Conservation (phyloP, 306 rosid genomes). For the Cucumis hystrix region DNA sequence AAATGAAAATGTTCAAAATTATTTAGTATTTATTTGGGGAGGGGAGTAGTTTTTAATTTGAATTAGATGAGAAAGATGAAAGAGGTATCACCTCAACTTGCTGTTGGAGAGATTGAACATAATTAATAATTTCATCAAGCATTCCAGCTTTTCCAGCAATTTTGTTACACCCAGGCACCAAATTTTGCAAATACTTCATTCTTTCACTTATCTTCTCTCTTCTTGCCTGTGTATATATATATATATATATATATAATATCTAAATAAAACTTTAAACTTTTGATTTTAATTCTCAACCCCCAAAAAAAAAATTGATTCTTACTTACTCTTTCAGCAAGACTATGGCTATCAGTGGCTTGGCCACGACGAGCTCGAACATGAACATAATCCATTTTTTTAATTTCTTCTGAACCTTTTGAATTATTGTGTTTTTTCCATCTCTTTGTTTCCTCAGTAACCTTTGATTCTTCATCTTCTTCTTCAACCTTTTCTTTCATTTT, state of each 20-base stretch:
- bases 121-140: conserved; percentile 94
- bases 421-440: conserved; percentile 38
- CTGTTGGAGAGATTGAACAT: conserved; percentile 79
- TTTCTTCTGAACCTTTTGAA: conserved; percentile 53
- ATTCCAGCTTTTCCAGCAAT: conserved; percentile 91
- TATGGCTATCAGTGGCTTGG: conserved; percentile 90
- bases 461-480: conserved; percentile 49
- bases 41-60: not conserved
- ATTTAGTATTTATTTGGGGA: too few species aligned
- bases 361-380: conserved; percentile 91
- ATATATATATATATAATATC: too few species aligned
- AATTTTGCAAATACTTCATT: conserved; percentile 85
- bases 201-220: conserved; percentile 90
- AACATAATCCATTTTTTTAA: conserved; percentile 58
- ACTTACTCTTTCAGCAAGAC: conserved; percentile 83
- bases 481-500: conserved; percentile 21
- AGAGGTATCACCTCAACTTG: conserved; percentile 46
- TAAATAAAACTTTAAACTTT: too few species aligned
- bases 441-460: conserved; percentile 29
- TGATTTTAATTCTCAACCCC: too few species aligned
- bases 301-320: too few species aligned
- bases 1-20: too few species aligned
- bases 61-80: not conserved
- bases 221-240: conserved; percentile 38
- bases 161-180: conserved; percentile 93